These are phyloP conservation scores for Prunus mongolica DNA, from an alignment of 306 rosid species.

Conservation along the genomic window DNA sequence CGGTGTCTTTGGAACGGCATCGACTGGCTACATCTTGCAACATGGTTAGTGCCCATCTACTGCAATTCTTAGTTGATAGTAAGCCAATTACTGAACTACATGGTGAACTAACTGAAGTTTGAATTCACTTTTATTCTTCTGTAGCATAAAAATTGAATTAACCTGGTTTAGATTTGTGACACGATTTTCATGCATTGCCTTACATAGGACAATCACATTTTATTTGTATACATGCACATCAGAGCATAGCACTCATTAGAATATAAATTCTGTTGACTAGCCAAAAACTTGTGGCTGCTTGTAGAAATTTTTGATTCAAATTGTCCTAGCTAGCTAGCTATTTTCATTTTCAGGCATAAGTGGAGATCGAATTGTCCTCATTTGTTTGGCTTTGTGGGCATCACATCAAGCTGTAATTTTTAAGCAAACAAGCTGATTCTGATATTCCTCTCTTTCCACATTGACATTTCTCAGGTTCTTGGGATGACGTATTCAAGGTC, in stretches of 20 bases:
- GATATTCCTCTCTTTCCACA: neutral
- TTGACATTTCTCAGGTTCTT: conserved; percentile 58
- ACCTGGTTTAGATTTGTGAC: neutral
- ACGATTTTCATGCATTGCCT: neutral
- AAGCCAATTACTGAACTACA: neutral
- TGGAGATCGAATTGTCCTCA: neutral
- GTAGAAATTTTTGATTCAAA: too few relatives aligned
- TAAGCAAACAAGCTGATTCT: neutral
- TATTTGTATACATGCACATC: neutral
- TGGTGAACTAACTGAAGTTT: neutral
- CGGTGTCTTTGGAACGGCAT: conserved; percentile 99
- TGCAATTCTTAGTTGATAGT: neutral
- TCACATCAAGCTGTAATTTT: neutral
- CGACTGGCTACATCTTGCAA: conserved; percentile 93
- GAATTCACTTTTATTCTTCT: conserved; percentile 13
- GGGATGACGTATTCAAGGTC: conserved; percentile 98
- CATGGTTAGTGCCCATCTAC: conserved; percentile 53
- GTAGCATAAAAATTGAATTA: neutral
- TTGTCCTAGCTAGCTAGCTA: neutral
- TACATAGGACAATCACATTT: neutral
- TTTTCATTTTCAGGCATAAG: neutral
- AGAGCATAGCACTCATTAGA: neutral
- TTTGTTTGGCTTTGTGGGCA: neutral
- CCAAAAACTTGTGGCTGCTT: neutral
- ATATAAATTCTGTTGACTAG: neutral